Conservation (phyloP, 2,329 filamentous ascomycete genomes). For the Verticillium zaregamsianum region DNA sequence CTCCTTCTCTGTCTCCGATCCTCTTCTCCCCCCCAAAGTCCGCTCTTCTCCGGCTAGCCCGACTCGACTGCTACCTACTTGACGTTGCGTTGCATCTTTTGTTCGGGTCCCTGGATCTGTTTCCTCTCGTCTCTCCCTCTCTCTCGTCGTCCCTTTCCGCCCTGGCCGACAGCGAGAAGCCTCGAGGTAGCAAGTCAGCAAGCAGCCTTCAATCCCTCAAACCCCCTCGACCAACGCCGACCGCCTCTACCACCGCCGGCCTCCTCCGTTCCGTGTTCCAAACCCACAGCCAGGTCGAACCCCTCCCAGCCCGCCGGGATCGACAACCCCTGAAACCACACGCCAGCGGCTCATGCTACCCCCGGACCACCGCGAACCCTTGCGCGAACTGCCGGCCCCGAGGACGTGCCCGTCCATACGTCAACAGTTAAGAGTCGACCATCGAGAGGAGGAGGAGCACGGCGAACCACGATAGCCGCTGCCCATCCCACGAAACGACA, state of each 20-base stretch:
- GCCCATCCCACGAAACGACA: not conserved
- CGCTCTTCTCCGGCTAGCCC: not conserved
- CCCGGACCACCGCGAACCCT: not conserved
- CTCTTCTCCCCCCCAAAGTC: not conserved
- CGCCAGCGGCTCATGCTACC: not conserved
- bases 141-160: not conserved
- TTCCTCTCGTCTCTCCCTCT: not conserved
- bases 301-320: not conserved
- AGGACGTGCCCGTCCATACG: not conserved
- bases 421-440: not conserved
- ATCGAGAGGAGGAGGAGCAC: not conserved
- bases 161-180: not conserved
- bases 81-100: not conserved
- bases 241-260: not conserved
- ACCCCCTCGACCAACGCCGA: not conserved
- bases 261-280: not conserved
- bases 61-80: not conserved
- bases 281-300: not conserved
- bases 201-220: not conserved
- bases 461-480: not conserved
- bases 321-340: conserved; percentile 1
- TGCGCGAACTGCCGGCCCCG: not conserved
- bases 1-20: not conserved
- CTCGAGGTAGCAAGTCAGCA: not conserved
- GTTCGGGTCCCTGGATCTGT: not conserved